A percentile compares a stretch with the other conserved stretches of the same genome.
Conservation (phyloP, 352 stramenopile species). For the Halophytophthora batemanensis region DNA sequence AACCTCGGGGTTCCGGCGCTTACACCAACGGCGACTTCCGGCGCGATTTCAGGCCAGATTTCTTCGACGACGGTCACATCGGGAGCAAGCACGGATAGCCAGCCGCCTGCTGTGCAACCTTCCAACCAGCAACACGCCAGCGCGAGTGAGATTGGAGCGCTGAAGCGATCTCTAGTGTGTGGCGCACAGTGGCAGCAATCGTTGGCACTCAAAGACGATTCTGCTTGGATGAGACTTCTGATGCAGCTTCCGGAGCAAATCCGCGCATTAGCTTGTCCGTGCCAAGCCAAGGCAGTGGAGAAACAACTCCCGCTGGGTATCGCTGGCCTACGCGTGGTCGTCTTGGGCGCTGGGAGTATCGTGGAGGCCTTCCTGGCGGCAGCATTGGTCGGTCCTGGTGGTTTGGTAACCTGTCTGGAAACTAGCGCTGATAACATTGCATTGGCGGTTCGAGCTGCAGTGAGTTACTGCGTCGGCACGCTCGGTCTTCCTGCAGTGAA, state of each 20-base stretch:
- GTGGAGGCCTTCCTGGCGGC: slow-evolving; percentile 42
- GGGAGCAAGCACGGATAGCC: not conserved
- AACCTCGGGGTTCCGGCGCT: slow-evolving; percentile 4
- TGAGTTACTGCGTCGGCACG: slow-evolving; percentile 16
- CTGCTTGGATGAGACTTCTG: slow-evolving; percentile 2
- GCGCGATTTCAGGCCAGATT: not conserved
- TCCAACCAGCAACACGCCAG: not conserved
- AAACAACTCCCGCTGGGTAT: slow-evolving; percentile 21
- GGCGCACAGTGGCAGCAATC: slow-evolving; percentile 18
- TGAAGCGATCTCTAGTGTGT: slow-evolving; percentile 7
- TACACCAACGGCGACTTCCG: slow-evolving; percentile 2
- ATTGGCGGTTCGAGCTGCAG: slow-evolving; percentile 14
- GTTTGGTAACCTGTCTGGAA: slow-evolving; percentile 46
- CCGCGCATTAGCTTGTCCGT: slow-evolving; percentile 24
- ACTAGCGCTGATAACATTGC: slow-evolving; percentile 14
- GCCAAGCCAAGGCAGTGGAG: slow-evolving; percentile 16
- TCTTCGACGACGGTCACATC: not conserved
- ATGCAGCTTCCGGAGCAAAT: slow-evolving; percentile 20
- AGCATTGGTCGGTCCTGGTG: slow-evolving; percentile 32
- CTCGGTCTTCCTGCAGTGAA: slow-evolving; percentile 31
- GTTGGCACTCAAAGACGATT: not conserved
- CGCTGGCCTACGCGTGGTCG: slow-evolving; percentile 33
- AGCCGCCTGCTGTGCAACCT: not conserved
- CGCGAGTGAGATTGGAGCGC: not conserved
- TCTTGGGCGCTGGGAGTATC: slow-evolving; percentile 43